Percentiles rank a stretch among this genome's conserved stretches.
These are phyloP conservation scores for Spatholobus suberectus DNA, from an alignment of 306 rosid genomes.

Conservation along the genomic window DNA sequence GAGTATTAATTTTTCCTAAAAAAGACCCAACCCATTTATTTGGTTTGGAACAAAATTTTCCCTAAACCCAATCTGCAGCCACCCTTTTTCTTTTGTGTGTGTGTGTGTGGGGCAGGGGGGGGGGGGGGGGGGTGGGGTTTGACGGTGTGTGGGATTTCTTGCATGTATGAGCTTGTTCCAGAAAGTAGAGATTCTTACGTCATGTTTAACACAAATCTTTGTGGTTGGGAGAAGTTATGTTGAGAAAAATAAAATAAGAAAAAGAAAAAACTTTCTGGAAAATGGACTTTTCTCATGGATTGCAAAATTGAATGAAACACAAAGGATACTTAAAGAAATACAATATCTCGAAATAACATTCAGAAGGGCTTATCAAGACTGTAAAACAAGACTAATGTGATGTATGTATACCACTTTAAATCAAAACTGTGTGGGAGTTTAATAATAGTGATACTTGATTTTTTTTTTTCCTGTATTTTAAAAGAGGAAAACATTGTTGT, in stretches of 20 bases:
- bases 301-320: constrained; percentile 1
- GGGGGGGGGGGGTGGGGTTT: not conserved
- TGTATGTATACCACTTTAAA: constrained; percentile 1
- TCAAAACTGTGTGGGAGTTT: not conserved
- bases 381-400: not conserved
- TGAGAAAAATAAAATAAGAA: not conserved
- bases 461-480: constrained; percentile 23
- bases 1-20: not conserved
- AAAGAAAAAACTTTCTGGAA: not conserved
- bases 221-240: not conserved
- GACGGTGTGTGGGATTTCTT: not conserved
- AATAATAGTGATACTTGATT: constrained; percentile 24
- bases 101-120: not conserved
- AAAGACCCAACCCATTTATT: not conserved
- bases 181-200: constrained; percentile 1
- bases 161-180: not conserved
- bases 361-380: constrained; percentile 2
- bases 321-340: not conserved
- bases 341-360: not conserved
- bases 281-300: not conserved
- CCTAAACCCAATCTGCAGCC: not conserved
- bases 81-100: not conserved
- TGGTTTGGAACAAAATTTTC: not conserved
- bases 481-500: not conserved
- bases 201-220: not conserved